Percentiles rank a stretch among this genome's conserved stretches.
Conservation (phyloP, 768 basidiomycete genomes). For the Lentinula aciculospora region DNA sequence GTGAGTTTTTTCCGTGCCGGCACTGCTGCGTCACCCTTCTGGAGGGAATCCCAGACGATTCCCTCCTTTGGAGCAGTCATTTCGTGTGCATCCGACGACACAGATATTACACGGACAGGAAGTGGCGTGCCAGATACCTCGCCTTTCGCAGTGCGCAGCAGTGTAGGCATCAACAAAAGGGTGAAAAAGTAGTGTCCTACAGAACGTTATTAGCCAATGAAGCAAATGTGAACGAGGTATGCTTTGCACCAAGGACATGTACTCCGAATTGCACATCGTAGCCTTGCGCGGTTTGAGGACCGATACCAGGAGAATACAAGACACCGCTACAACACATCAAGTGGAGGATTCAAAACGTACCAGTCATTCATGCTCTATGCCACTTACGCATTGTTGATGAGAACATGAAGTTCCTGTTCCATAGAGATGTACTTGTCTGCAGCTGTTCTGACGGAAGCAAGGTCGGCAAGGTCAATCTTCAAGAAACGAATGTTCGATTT, state of each 20-base stretch:
- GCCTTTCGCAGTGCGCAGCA: conserved; percentile 22
- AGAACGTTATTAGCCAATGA: neutral
- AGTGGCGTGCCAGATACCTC: conserved; percentile 17
- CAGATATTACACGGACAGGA: conserved; percentile 21
- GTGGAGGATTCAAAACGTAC: neutral
- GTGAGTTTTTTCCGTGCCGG: conserved; percentile 16
- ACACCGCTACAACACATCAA: conserved; percentile 20
- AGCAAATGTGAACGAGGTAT: neutral
- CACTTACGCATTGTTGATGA: conserved; percentile 28
- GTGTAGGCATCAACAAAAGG: conserved; percentile 23
- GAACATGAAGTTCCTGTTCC: conserved; percentile 22
- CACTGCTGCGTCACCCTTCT: conserved; percentile 17
- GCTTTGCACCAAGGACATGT: conserved; percentile 19
- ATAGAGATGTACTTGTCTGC: conserved; percentile 25
- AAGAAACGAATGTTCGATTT: conserved; percentile 30
- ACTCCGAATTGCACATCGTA: conserved; percentile 31
- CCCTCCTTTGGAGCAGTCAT: conserved; percentile 18
- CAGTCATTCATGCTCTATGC: neutral
- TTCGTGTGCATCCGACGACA: conserved; percentile 18
- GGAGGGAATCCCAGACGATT: conserved; percentile 25
- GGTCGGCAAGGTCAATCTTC: conserved; percentile 28
- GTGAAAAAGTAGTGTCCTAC: conserved; percentile 28
- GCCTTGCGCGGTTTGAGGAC: conserved; percentile 22
- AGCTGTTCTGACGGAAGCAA: conserved; percentile 23
- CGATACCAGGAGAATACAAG: conserved; percentile 22